Percentiles rank a stretch among this genome's conserved stretches.
These are phyloP conservation scores for Ploettnerulaceae sp. DNA, from an alignment of 2,329 filamentous ascomycete species.

Conservation along the genomic window DNA sequence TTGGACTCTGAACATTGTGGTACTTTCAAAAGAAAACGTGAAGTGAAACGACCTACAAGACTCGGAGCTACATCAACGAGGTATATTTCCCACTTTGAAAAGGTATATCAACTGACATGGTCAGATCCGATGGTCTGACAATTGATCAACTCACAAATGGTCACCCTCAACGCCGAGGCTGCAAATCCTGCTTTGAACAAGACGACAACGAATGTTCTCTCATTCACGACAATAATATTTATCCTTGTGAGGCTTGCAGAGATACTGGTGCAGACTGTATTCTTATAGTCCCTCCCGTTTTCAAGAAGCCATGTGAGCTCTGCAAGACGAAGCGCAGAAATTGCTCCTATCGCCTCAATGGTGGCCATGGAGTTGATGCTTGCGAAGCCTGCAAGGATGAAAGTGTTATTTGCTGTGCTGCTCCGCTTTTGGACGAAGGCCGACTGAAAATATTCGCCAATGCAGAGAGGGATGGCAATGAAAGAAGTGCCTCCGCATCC, in stretches of 20 bases:
- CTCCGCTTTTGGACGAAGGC: slow-evolving; percentile 7
- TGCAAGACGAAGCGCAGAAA: slow-evolving; percentile 21
- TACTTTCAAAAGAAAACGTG: slow-evolving; percentile 1
- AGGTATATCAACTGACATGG: slow-evolving; percentile 3
- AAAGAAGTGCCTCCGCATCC: not conserved
- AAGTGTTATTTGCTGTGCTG: slow-evolving; percentile 20
- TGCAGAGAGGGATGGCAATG: not conserved
- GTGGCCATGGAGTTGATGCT: slow-evolving; percentile 16
- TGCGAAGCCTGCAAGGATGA: slow-evolving; percentile 24
- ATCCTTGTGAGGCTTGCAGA: slow-evolving; percentile 27
- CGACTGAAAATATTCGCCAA: not conserved
- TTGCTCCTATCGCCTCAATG: slow-evolving; percentile 23
- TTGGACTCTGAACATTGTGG: slow-evolving; percentile 1
- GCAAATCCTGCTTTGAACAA: slow-evolving; percentile 26
- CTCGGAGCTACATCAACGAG: not conserved
- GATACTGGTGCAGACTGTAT: slow-evolving; percentile 24
- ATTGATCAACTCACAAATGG: slow-evolving; percentile 19
- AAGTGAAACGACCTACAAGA: slow-evolving; percentile 4
- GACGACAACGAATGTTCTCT: slow-evolving; percentile 27
- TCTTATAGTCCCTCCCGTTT: slow-evolving; percentile 21
- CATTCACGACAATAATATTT: slow-evolving; percentile 19
- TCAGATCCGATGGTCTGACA: slow-evolving; percentile 24
- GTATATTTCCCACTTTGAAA: not conserved
- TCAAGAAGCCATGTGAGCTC: slow-evolving; percentile 22
- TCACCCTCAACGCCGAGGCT: slow-evolving; percentile 27